A percentile compares a stretch with the other conserved stretches of the same genome.
Evolutionary conservation across 1,284 basidiomycete species (phyloP).

Genomic region (Tremellales sp.): DNA sequence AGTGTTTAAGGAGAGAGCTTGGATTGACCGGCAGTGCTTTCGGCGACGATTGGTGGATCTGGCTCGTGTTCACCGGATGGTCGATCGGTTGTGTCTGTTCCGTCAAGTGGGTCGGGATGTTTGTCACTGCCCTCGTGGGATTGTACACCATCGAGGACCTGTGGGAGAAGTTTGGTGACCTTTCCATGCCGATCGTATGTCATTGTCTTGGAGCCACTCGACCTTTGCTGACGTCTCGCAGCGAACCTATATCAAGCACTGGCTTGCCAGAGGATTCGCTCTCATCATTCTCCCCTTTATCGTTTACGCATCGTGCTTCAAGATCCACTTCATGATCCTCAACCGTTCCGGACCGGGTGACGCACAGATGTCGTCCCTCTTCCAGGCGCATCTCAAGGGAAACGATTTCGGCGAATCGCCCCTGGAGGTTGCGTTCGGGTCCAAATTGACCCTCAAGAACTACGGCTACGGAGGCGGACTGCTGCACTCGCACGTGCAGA

Average conservation of each 20-base stretch:
- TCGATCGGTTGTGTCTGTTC: slow-evolving; percentile 96
- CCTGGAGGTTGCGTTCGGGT: slow-evolving; percentile 85
- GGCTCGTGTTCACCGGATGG: slow-evolving; percentile 83
- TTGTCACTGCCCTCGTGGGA: slow-evolving; percentile 90
- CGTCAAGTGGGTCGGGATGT: slow-evolving; percentile 95
- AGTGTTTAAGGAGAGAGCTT: slow-evolving; percentile 36
- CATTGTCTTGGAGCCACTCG: background rate
- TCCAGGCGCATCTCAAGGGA: slow-evolving; percentile 93
- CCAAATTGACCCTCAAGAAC: slow-evolving; percentile 90
- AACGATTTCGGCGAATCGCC: slow-evolving; percentile 90
- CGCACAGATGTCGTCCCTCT: slow-evolving; percentile 96
- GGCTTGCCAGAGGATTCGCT: slow-evolving; percentile 79
- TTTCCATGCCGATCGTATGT: slow-evolving; percentile 81
- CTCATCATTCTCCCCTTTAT: slow-evolving; percentile 84
- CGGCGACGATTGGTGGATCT: slow-evolving; percentile 93
- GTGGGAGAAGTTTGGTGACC: slow-evolving; percentile 97
- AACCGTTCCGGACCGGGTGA: slow-evolving; percentile 94
- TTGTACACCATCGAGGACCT: slow-evolving; percentile 96
- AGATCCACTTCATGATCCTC: slow-evolving; percentile 90
- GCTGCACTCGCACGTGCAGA: slow-evolving; percentile 92
- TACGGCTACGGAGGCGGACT: slow-evolving; percentile 97
- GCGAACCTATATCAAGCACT: slow-evolving; percentile 82
- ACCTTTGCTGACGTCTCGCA: slow-evolving; percentile 19
- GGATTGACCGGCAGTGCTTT: slow-evolving; percentile 62
- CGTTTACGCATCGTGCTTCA: slow-evolving; percentile 93